These are phyloP conservation scores for Helenozyma rhizophorensis DNA, from an alignment of 805 yeast species.

Conservation along the genomic window DNA sequence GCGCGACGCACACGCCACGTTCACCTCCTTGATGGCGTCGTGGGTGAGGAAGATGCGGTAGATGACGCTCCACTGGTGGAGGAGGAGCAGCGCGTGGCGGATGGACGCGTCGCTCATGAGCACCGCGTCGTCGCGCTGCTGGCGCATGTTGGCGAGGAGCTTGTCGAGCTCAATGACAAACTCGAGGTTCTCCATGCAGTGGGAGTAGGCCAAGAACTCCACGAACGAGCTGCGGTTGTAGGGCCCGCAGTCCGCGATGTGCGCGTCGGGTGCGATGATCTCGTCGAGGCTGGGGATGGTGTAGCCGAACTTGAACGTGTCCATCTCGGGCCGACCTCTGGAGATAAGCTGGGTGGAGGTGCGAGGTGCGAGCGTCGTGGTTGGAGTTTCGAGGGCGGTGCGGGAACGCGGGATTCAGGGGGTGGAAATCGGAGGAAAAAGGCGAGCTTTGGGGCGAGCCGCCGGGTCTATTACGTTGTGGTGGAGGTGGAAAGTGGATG, in stretches of 20 bases:
- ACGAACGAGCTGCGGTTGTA: slow-evolving; percentile 19
- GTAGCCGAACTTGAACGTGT: slow-evolving; percentile 9
- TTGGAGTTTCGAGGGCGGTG: too few species aligned
- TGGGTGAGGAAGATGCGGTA: slow-evolving; percentile 23
- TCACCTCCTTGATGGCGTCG: slow-evolving; percentile 30
- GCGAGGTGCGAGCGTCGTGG: too few species aligned
- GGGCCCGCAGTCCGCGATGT: slow-evolving; percentile 11
- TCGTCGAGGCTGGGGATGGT: slow-evolving; percentile 20
- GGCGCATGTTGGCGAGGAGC: slow-evolving; percentile 6
- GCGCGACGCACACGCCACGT: slow-evolving; percentile 25
- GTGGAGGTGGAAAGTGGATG: too few species aligned
- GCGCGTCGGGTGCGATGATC: slow-evolving; percentile 7
- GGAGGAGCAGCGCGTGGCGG: slow-evolving; percentile 5
- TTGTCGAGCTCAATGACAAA: slow-evolving; percentile 24
- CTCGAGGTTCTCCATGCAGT: slow-evolving; percentile 36
- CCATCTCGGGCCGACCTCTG: too few species aligned
- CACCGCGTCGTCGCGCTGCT: slow-evolving; percentile 8
- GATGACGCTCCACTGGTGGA: slow-evolving; percentile 24
- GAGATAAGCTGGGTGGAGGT: too few species aligned
- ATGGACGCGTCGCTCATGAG: slow-evolving; percentile 7
- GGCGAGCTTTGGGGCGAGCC: too few species aligned
- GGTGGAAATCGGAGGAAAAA: too few species aligned
- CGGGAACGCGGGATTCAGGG: too few species aligned
- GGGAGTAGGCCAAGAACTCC: slow-evolving; percentile 23
- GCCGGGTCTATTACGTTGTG: too few species aligned